Evolutionary conservation across 192 early-diverging fungal genomes (phyloP), one percentile per base, ranked within the genome.

Genomic region (Coemansia sp.): DNA sequence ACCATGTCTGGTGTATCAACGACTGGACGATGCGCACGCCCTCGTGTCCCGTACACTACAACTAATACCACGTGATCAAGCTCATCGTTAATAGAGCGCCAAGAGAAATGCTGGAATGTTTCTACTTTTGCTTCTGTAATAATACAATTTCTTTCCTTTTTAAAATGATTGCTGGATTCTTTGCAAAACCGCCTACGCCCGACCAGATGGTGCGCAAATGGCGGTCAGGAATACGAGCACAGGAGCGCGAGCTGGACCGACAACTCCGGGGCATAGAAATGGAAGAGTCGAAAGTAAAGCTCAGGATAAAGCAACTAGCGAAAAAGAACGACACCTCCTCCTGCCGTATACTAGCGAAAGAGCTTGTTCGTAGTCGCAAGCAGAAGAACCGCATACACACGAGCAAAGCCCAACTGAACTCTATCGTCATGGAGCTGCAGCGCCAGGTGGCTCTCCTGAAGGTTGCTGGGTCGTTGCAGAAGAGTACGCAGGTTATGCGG

Each of bases 391-490:
- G 95, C 10, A 70, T 99, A 37, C 84, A 89, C 65, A 94, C 90
- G 9, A 91, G 88, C 69, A 96, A 96, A 62, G 97, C 96, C 2
- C 95, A 97, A 70, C 83, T 99, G 64, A 95, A 93, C 77, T 94
- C 93, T 20, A 89, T 99, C 45, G 71, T 83, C 10, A 89, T 98
- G 91, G 91, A 95, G 71, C 82, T 99, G 37, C 87, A 94, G 65
- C 90, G 92, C 66, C 94, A 95, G 78, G 76, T 92, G 18, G 94
- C 94, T 5, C 87, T 87, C 47, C 70, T 93, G 27, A 99, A 98
- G 75, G 87, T 99, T 11, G 89, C 92, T 1, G 97, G 97, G 12
- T 83, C 86, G 0, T 69, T 99, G 60, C 87, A 95, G 68, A 93
- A 95, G 83, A 91, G 88, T 55, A 91, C 92, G 3, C 88, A 93